These are phyloP conservation scores for Pseudopithomyces maydicus DNA, from an alignment of 2,329 filamentous ascomycete genomes.

Conservation along the genomic window DNA sequence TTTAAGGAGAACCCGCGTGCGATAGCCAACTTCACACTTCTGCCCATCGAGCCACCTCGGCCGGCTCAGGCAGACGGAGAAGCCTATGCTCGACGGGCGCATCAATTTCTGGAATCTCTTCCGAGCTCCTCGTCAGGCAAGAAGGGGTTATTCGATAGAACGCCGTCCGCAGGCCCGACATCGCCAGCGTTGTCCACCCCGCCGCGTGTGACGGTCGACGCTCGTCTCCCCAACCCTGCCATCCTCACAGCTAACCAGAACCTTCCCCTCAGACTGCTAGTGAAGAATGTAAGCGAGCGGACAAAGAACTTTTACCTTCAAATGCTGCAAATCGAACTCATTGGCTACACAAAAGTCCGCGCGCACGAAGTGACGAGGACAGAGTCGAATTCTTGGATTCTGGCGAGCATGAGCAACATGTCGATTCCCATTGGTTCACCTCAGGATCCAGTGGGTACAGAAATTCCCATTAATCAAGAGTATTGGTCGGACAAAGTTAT, in stretches of 20 bases:
- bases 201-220: slow-evolving; percentile 74
- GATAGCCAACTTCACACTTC: slow-evolving; percentile 71
- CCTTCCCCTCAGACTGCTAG: slow-evolving; percentile 77
- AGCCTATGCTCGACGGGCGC: slow-evolving; percentile 77
- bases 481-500: slow-evolving; percentile 75
- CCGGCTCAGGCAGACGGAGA: slow-evolving; percentile 71
- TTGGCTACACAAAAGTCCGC: slow-evolving; percentile 78
- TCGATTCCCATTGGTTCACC: slow-evolving; percentile 68
- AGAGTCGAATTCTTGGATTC: slow-evolving; percentile 76
- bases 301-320: slow-evolving; percentile 75
- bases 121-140: slow-evolving; percentile 48
- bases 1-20: slow-evolving; percentile 87
- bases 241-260: slow-evolving; percentile 89
- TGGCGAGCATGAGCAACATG: slow-evolving; percentile 74
- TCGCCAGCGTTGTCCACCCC: slow-evolving; percentile 26
- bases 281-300: slow-evolving; percentile 74
- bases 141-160: slow-evolving; percentile 64
- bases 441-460: slow-evolving; percentile 64
- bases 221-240: slow-evolving; percentile 82
- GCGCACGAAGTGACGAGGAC: slow-evolving; percentile 75
- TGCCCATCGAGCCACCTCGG: slow-evolving; percentile 89
- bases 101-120: slow-evolving; percentile 57
- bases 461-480: slow-evolving; percentile 70
- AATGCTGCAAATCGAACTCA: slow-evolving; percentile 79
- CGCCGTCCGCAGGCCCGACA: slow-evolving; percentile 21